Evolutionary conservation across 2,329 filamentous ascomycete genomes (phyloP), one percentile per base, ranked within the genome.

Genomic region (Plenodomus biglobosus): DNA sequence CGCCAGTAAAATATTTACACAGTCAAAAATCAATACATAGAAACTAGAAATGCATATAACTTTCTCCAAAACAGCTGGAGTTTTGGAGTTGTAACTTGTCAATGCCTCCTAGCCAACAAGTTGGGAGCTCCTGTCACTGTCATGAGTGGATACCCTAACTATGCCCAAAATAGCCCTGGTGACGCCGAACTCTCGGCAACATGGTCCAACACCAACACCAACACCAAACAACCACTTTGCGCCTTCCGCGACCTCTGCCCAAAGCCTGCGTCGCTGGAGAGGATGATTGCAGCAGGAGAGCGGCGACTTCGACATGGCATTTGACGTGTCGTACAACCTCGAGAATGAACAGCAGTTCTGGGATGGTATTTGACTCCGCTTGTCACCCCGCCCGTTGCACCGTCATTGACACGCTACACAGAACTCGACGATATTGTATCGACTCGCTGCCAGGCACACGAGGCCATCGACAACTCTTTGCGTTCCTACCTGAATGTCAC

Each of bases 271-370:
- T 56, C 52, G 57, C 55, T 51, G 51, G 58, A 49, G 67, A 70
- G 56, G 60, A 72, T 73, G 70, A 62, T 66, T 71, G 53, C 70
- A 61, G 53, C 53, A 58, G 58, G 55, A 57, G 56, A 47, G 49
- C 58, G 58, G 60, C 68, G 65, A 72, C 65, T 59, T 58, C 66
- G 75, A 65, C 59, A 85, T 86, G 83, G 75, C 88, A 76, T 82
- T 84, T 75, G 86, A 91, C 73, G 81, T 82, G 66, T 81, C 80
- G 63, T 81, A 83, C 73, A 80, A 79, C 68, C 80, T 89, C 73
- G 87, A 92, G 74, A 86, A 84, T 73, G 89, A 90, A 76, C 83
- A 90, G 72, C 86, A 92, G 75, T 91, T 96, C 76, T 96, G 91
- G 92, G 80, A 85, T 74, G 88, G 92, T 95, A 11, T 24, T 5